Conservation (phyloP, 768 basidiomycete species). For the Kwoniella newhampshirensis region DNA sequence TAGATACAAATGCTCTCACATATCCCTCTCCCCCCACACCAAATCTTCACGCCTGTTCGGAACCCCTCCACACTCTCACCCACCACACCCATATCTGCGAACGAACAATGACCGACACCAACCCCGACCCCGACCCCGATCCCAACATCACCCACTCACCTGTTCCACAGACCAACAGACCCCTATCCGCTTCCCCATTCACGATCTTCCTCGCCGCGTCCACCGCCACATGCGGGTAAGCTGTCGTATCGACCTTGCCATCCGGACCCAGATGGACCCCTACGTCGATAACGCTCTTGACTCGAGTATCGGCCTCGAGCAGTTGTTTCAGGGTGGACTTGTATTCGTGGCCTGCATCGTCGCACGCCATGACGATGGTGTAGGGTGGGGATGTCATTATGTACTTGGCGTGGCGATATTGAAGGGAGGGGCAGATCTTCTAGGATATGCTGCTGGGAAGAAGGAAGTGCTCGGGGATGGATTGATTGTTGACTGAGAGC, state of each 20-base stretch:
- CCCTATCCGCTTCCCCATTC: conserved; percentile 47
- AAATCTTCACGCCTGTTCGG: too few relatives aligned
- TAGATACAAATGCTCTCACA: too few relatives aligned
- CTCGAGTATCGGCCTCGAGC: conserved; percentile 40
- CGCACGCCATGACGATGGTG: conserved; percentile 46
- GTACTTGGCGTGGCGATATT: too few relatives aligned
- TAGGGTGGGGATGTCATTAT: conserved; percentile 30
- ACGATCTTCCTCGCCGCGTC: conserved; percentile 47
- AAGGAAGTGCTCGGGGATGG: too few relatives aligned
- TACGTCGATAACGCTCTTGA: conserved; percentile 44
- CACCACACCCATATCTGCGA: too few relatives aligned
- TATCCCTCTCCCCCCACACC: too few relatives aligned
- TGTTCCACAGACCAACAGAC: conserved; percentile 52
- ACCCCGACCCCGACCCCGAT: too few relatives aligned
- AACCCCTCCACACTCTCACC: background rate
- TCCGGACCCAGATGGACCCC: conserved; percentile 37
- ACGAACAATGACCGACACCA: too few relatives aligned
- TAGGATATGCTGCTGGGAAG: too few relatives aligned
- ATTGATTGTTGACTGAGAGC: too few relatives aligned
- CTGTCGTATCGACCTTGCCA: conserved; percentile 40
- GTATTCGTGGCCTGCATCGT: conserved; percentile 49
- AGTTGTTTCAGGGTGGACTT: conserved; percentile 37
- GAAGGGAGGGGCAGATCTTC: too few relatives aligned
- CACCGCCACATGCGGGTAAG: conserved; percentile 50
- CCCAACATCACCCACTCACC: conserved; percentile 37